These are phyloP conservation scores for Candida schatavii DNA, from an alignment of 805 yeast genomes.

Conservation along the genomic window DNA sequence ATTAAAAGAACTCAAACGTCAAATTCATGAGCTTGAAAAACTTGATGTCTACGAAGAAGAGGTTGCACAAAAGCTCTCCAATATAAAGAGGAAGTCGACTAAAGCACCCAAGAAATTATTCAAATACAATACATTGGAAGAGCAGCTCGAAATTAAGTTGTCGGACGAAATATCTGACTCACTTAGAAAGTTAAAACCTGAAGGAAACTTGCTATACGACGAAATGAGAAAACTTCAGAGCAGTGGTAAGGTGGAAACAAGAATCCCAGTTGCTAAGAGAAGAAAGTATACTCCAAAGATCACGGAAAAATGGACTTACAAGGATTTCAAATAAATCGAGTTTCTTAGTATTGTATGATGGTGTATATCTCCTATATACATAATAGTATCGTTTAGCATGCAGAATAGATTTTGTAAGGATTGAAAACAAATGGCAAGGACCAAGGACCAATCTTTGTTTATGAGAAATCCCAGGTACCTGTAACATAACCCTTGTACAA, in stretches of 20 bases:
- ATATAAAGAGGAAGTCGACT: slow-evolving; percentile 18
- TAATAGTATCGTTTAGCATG: slow-evolving; percentile 1
- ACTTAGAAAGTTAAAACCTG: slow-evolving; percentile 80
- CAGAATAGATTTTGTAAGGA: no score
- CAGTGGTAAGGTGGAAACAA: slow-evolving; percentile 81
- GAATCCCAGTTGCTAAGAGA: slow-evolving; percentile 65
- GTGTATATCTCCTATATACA: slow-evolving; percentile 3
- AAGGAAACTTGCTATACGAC: slow-evolving; percentile 82
- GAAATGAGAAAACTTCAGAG: slow-evolving; percentile 79
- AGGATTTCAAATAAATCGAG: slow-evolving; percentile 65
- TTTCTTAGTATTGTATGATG: not conserved
- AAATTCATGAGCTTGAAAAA: slow-evolving; percentile 56
- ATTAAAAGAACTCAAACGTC: slow-evolving; percentile 56
- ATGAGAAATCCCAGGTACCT: slow-evolving; percentile 43
- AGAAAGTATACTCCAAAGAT: slow-evolving; percentile 69
- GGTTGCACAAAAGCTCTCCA: slow-evolving; percentile 26
- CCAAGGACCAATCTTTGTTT: no score
- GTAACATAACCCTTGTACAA: slow-evolving; percentile 45
- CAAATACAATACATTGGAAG: slow-evolving; percentile 41
- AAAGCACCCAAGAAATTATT: slow-evolving; percentile 37
- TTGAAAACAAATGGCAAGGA: no score
- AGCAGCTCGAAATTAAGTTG: slow-evolving; percentile 71
- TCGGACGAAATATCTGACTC: slow-evolving; percentile 87
- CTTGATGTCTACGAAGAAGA: slow-evolving; percentile 22
- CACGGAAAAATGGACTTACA: slow-evolving; percentile 91